phyloP scores from a whole-genome alignment of 352 stramenopile species.

The Albugo laibachii region DNA sequence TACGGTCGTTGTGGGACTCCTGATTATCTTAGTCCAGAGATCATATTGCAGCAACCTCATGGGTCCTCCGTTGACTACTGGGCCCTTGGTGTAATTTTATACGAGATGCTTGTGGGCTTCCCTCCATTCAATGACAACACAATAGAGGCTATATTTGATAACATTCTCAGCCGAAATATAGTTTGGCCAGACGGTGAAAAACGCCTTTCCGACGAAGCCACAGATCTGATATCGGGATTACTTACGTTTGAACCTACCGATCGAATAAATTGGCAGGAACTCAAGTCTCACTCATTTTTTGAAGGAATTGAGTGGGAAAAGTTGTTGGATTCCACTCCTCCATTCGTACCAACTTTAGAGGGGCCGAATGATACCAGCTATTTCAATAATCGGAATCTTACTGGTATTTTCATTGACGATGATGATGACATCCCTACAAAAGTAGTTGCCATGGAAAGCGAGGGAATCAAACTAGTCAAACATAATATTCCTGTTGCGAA shows the following conservation, averaged over 20 bases:
- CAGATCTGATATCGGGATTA: slow-evolving; percentile 66
- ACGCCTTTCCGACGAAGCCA: slow-evolving; percentile 52
- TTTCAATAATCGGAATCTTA: slow-evolving; percentile 80
- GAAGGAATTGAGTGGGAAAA: slow-evolving; percentile 64
- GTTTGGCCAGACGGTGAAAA: slow-evolving; percentile 78
- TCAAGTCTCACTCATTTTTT: slow-evolving; percentile 54
- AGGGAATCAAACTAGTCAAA: no score
- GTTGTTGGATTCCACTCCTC: slow-evolving; percentile 48
- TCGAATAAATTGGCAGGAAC: slow-evolving; percentile 43
- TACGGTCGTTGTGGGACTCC: slow-evolving; percentile 68
- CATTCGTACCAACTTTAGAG: slow-evolving; percentile 74
- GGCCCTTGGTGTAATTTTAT: slow-evolving; percentile 81
- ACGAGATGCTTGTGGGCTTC: slow-evolving; percentile 78
- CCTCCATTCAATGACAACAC: slow-evolving; percentile 81
- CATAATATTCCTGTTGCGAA: no score
- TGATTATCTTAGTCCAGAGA: slow-evolving; percentile 79
- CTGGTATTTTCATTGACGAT: slow-evolving; percentile 71
- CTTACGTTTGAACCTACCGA: slow-evolving; percentile 43
- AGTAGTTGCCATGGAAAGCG: no score
- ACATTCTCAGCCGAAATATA: slow-evolving; percentile 71
- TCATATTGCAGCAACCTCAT: slow-evolving; percentile 50
- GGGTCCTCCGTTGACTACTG: slow-evolving; percentile 75
- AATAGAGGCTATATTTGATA: slow-evolving; percentile 71
- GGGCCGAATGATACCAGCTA: slow-evolving; percentile 78
- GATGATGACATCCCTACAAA: slow-evolving; percentile 33